Conservation (phyloP, 2,329 filamentous ascomycete genomes). For the Colletotrichum horii region DNA sequence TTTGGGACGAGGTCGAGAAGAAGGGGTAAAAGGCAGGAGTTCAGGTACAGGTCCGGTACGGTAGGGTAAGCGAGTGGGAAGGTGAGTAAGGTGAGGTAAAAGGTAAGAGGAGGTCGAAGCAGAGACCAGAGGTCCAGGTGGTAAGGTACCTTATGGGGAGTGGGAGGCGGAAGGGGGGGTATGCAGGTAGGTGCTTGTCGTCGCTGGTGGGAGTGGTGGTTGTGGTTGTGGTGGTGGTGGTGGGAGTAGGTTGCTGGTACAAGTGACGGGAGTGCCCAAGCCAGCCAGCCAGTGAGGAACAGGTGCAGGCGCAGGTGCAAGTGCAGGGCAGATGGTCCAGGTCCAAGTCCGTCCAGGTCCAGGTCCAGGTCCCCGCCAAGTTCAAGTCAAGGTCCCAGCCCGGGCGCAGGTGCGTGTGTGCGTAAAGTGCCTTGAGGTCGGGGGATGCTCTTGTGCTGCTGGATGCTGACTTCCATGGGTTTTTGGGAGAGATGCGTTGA, state of each 20-base stretch:
- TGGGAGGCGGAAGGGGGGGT: background rate
- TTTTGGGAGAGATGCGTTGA: background rate
- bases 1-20: background rate
- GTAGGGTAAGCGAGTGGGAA: slow-evolving; percentile 10
- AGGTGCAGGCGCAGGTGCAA: background rate
- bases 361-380: slow-evolving; percentile 6
- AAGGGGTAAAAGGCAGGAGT: background rate
- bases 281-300: background rate
- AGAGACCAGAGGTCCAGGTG: background rate
- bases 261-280: background rate
- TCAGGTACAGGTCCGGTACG: background rate
- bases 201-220: background rate
- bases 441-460: background rate
- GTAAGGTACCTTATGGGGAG: background rate
- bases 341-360: background rate
- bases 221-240: background rate
- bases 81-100: background rate
- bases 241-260: background rate
- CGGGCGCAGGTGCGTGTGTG: slow-evolving; percentile 8
- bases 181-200: background rate
- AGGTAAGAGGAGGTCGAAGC: background rate
- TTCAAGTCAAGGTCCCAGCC: slow-evolving; percentile 1
- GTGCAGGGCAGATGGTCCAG: background rate
- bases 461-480: background rate
- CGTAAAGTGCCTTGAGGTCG: background rate